Base-by-base conservation (phyloP, 805 yeast genomes). In the Trichomonascus vanleenenianus region DNA sequence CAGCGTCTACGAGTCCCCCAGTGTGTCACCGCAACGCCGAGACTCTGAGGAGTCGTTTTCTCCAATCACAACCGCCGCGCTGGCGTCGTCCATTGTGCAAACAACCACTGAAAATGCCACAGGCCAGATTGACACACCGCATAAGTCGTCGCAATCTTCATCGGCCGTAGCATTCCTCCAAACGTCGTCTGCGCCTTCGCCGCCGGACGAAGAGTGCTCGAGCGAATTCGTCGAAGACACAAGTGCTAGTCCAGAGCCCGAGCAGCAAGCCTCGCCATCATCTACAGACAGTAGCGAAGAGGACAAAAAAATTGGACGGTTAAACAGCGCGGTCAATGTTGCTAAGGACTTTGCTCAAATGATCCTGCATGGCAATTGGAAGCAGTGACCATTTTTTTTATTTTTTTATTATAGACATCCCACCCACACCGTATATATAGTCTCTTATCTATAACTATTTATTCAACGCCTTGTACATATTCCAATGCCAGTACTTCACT, bases 1-100 rank as follows among this genome's bases (percentile, higher is more conserved):
- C 45, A 47, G 54, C 30, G 61, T 57, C 16, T 57, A 55, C 37
- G 50, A 47, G 42, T 54, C 57, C 14, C 56, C 57, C 4, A 40
- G 42, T 2, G 40, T 48, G 3, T 44, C 55, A 16, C 55, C 57
- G 4, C 53, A 52, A 2, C 19, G 43, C 9, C 42, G 40, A 19
- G 40, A 45, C 20, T 43, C 45, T 30, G 15, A 30, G 37, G 43
- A 38, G 37, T 39, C 40, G 30, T 30, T 43, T 19, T 19, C 41
- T 6, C 31, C 31, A 11, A 14, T 25, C 3, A 22, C 15, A 9
- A 14, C 31, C 10, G n/a, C 31, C 12, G 14, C 12, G n/a, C 15
- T 27, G 11, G 15, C 33, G 4, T 20, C 20, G 9, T 15, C 41
- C 2, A 18, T 39, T 7, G 32, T 30, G 11, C 31, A 39, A 25